These are phyloP conservation scores for Aureobasidium sp. DNA, from an alignment of 2,329 filamentous ascomycete genomes.

Conservation along the genomic window DNA sequence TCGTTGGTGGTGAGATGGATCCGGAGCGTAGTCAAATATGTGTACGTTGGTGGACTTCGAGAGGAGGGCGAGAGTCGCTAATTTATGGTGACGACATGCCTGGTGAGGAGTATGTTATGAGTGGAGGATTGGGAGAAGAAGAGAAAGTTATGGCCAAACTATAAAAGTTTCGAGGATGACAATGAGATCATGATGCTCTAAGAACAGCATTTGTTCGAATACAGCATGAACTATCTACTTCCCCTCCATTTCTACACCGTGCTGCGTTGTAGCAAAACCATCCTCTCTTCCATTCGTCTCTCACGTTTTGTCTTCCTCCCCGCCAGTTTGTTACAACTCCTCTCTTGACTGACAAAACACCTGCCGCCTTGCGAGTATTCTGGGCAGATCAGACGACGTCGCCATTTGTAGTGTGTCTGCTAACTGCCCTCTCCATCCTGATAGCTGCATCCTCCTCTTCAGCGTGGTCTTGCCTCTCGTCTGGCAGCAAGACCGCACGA, in stretches of 20 bases:
- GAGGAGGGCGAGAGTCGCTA: constrained; percentile 50
- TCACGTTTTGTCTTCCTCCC: neutral
- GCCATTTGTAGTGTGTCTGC: neutral
- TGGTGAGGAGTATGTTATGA: constrained; percentile 38
- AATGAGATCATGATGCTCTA: neutral
- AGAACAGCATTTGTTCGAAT: neutral
- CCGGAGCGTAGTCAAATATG: constrained; percentile 71
- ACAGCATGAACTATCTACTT: neutral
- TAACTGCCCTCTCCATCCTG: constrained; percentile 15
- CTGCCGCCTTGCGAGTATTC: neutral
- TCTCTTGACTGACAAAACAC: neutral
- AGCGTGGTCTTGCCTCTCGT: constrained; percentile 22
- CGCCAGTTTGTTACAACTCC: neutral
- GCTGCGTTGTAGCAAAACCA: too few relatives aligned
- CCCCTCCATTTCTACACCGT: neutral
- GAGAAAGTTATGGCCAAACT: constrained; percentile 7
- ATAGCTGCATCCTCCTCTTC: constrained; percentile 30
- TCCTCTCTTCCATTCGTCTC: neutral
- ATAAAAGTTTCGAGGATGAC: neutral
- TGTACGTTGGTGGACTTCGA: constrained; percentile 76
- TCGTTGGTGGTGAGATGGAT: constrained; percentile 79
- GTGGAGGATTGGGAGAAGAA: constrained; percentile 39
- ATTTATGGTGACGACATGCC: constrained; percentile 36
- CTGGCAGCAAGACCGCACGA: constrained; percentile 32
- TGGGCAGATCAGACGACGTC: neutral